These are phyloP conservation scores for Dactylellina parvicollis DNA, from an alignment of 2,329 filamentous ascomycete species.

Conservation along the genomic window DNA sequence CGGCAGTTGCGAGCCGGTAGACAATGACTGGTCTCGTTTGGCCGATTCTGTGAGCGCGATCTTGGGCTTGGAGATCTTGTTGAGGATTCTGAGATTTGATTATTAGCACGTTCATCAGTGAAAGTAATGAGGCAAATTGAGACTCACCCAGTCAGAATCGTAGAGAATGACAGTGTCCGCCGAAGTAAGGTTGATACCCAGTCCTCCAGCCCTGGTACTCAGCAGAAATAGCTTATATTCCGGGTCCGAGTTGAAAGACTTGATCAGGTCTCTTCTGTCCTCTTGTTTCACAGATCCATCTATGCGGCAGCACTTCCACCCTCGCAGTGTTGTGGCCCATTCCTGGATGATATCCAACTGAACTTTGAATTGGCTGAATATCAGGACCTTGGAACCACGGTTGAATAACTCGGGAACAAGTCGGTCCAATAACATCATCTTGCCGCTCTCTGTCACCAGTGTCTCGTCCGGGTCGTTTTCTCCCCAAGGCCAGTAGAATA, in stretches of 20 bases:
- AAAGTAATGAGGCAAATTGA: neutral
- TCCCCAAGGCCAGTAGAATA: conserved; percentile 93
- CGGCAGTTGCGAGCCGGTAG: conserved; percentile 90
- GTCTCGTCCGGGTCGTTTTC: conserved; percentile 75
- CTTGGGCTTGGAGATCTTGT: conserved; percentile 94
- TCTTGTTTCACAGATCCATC: conserved; percentile 85
- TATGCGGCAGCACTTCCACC: conserved; percentile 86
- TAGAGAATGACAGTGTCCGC: conserved; percentile 94
- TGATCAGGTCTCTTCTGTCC: conserved; percentile 75
- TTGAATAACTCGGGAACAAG: conserved; percentile 79
- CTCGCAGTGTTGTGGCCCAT: conserved; percentile 80
- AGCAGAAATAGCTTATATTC: conserved; percentile 82
- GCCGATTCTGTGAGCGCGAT: conserved; percentile 92
- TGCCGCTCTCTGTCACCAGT: conserved; percentile 86
- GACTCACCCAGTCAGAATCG: conserved; percentile 68
- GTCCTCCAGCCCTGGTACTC: conserved; percentile 88
- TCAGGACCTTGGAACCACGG: conserved; percentile 85
- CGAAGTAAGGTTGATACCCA: conserved; percentile 91
- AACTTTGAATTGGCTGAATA: conserved; percentile 96
- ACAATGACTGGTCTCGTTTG: conserved; percentile 92
- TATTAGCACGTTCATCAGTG: conserved; percentile 35
- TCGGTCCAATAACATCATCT: conserved; percentile 92
- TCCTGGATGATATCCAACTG: conserved; percentile 90
- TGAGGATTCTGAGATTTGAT: conserved; percentile 87
- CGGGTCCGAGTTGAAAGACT: conserved; percentile 74